Evolutionary conservation across 805 yeast genomes (phyloP).

Genomic region (Nakazawaea siamensis): DNA sequence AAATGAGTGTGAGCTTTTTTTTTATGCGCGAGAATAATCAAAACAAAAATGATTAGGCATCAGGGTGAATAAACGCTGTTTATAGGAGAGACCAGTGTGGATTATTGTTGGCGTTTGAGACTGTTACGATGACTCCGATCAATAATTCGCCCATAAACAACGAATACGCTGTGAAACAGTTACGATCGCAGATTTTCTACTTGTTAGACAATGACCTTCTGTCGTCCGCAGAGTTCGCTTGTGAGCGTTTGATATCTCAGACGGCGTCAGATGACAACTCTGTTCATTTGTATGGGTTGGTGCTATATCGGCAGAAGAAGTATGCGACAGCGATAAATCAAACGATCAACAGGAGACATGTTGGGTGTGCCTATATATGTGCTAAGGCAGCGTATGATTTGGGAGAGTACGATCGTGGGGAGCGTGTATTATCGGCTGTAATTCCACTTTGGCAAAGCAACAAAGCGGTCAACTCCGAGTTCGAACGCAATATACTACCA

Average conservation of each 20-base stretch:
- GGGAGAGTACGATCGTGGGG: constrained; percentile 55
- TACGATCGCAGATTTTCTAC: constrained; percentile 56
- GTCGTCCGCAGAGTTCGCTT: constrained; percentile 76
- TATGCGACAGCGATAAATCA: constrained; percentile 55
- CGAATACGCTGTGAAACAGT: constrained; percentile 18
- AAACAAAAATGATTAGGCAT: too few relatives aligned
- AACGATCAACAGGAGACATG: constrained; percentile 26
- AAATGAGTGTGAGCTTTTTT: too few relatives aligned
- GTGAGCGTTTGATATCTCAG: constrained; percentile 71
- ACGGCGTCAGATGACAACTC: constrained; percentile 50
- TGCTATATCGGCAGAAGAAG: constrained; percentile 49
- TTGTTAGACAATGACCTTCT: constrained; percentile 63
- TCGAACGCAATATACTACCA: constrained; percentile 33
- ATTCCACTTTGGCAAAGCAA: constrained; percentile 26
- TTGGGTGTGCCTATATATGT: constrained; percentile 71
- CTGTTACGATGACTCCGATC: too few relatives aligned
- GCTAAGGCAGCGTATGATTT: constrained; percentile 59
- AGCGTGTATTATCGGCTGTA: constrained; percentile 30
- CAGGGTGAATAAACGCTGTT: too few relatives aligned
- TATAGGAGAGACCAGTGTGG: too few relatives aligned
- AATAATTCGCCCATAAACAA: not conserved
- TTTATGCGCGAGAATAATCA: too few relatives aligned
- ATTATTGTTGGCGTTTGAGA: too few relatives aligned
- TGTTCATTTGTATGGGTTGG: constrained; percentile 60
- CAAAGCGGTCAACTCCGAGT: constrained; percentile 27